phyloP scores from a whole-genome alignment of 169 alveolate genomes.

The Eimeria brunetti region DNA sequence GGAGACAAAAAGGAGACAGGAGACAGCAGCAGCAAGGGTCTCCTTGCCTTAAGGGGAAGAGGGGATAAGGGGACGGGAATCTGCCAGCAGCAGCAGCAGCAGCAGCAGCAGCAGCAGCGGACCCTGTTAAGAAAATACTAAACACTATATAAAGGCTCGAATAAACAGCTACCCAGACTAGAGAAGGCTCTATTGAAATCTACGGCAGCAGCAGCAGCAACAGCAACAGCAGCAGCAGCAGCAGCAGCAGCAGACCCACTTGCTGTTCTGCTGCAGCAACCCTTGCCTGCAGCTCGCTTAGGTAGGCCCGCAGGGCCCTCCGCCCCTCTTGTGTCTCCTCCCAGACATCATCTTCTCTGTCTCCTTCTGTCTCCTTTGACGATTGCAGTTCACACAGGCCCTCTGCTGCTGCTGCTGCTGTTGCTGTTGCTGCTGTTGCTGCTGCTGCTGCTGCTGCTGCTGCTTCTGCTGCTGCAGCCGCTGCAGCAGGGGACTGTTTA shows the following conservation, averaged over 20 bases:
- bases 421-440: too few species aligned
- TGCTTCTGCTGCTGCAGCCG: neutral
- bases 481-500: neutral
- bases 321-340: neutral
- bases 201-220: neutral
- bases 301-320: constrained; percentile 12
- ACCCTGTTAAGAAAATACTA: too few species aligned
- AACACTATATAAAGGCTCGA: too few species aligned
- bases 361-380: constrained; percentile 2
- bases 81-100: neutral
- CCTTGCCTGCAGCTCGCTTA: constrained; percentile 41
- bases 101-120: neutral
- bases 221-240: neutral
- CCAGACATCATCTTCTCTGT: neutral
- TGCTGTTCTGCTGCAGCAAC: constrained; percentile 65
- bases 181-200: too few species aligned
- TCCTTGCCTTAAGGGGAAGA: neutral
- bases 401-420: neutral
- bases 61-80: neutral
- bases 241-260: constrained; percentile 40
- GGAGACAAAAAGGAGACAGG: neutral
- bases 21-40: constrained; percentile 13
- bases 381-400: neutral
- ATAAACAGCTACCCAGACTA: too few species aligned
- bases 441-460: too few species aligned